phyloP scores from a whole-genome alignment of 169 alveolate species.

The Besnoitia besnoiti region DNA sequence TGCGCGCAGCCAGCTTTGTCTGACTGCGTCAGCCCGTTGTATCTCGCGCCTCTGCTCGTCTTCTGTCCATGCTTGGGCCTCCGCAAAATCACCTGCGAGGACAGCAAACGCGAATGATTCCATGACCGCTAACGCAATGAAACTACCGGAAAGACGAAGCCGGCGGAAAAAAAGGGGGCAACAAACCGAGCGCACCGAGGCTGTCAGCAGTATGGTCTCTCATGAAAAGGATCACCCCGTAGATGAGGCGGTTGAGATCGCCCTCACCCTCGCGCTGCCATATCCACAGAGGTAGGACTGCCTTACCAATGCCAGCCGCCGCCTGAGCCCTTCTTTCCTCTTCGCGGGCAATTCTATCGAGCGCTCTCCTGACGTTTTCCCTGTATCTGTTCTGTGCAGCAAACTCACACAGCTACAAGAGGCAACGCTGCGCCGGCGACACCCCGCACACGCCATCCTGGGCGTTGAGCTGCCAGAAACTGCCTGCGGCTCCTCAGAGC shows the following conservation, averaged over 20 bases:
- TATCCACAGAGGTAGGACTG: neutral
- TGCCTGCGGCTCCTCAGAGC: neutral
- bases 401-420: neutral
- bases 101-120: neutral
- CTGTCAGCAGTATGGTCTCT: neutral
- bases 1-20: conserved; percentile 32
- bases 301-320: neutral
- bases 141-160: neutral
- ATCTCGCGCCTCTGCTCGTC: neutral
- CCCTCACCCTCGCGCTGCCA: neutral
- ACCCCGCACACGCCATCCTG: neutral
- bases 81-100: neutral
- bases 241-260: neutral
- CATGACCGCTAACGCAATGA: neutral
- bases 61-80: neutral
- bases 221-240: neutral
- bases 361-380: conserved; percentile 7
- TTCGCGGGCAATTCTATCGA: neutral
- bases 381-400: neutral
- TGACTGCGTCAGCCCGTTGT: conserved; percentile 1
- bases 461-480: neutral
- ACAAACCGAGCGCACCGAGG: neutral
- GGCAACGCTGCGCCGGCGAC: neutral
- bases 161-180: neutral
- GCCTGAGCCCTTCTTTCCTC: neutral